Evolutionary conservation across 495 filamentous ascomycete species (phyloP).

Genomic region (Tuber brumale): DNA sequence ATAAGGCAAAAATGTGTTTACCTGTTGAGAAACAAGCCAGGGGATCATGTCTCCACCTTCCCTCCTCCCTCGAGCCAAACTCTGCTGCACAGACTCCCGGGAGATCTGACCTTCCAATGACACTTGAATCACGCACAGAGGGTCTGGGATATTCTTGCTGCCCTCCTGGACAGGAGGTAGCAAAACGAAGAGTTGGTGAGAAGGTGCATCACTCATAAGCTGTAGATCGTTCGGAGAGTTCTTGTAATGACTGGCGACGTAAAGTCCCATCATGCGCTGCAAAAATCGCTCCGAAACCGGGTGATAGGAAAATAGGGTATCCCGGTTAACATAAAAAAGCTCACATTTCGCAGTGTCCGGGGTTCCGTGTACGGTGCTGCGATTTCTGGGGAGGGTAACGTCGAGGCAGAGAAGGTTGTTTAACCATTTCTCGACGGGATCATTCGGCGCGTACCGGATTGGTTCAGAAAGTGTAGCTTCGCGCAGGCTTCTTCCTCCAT

Average conservation of each 20-base stretch:
- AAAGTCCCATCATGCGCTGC: constrained; percentile 95
- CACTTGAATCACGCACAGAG: constrained; percentile 89
- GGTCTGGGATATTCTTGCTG: constrained; percentile 74
- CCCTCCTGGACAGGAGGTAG: constrained; percentile 79
- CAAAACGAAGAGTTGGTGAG: constrained; percentile 92
- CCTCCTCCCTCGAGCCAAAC: constrained; percentile 78
- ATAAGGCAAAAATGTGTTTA: neutral
- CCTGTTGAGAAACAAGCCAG: constrained; percentile 92
- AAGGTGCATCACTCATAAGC: constrained; percentile 94
- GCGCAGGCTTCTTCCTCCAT: constrained; percentile 69
- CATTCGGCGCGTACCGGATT: constrained; percentile 87
- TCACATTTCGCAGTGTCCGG: constrained; percentile 87
- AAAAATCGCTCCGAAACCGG: constrained; percentile 94
- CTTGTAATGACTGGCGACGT: constrained; percentile 98
- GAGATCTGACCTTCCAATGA: constrained; percentile 93
- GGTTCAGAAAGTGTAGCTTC: constrained; percentile 91
- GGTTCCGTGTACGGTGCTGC: constrained; percentile 66
- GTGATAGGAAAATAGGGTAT: constrained; percentile 97
- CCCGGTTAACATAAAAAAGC: constrained; percentile 86
- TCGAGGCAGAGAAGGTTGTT: constrained; percentile 92
- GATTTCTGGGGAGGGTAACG: constrained; percentile 74
- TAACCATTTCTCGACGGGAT: constrained; percentile 91
- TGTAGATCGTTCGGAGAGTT: constrained; percentile 97
- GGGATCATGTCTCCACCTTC: constrained; percentile 94
- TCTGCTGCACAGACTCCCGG: constrained; percentile 80